phyloP scores from a whole-genome alignment of 805 yeast species.

The Ogataea salicorniae region DNA sequence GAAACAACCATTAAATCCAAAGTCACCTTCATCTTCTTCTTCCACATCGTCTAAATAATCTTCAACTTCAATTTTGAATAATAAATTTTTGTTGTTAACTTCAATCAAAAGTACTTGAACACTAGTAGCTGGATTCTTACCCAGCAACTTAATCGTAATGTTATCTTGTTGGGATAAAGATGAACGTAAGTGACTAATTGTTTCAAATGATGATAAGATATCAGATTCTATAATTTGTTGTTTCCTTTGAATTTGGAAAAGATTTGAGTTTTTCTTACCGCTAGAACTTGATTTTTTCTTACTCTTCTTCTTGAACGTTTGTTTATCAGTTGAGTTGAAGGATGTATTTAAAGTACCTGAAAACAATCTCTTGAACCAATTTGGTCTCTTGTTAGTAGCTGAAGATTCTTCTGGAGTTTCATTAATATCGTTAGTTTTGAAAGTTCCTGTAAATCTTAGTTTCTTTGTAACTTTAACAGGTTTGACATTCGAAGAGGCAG shows the following conservation, averaged over 20 bases:
- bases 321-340: neutral
- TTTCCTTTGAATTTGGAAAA: neutral
- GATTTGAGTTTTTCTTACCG: neutral
- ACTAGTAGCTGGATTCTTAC: neutral
- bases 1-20: slow-evolving; percentile 31
- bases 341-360: neutral
- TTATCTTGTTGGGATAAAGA: slow-evolving; percentile 2
- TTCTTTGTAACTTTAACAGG: neutral
- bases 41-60: slow-evolving; percentile 27
- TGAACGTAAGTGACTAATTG: slow-evolving; percentile 1
- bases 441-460: slow-evolving; percentile 1
- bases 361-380: slow-evolving; percentile 20
- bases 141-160: slow-evolving; percentile 1
- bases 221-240: slow-evolving; percentile 16
- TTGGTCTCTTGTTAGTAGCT: slow-evolving; percentile 9
- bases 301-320: neutral
- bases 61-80: slow-evolving; percentile 19
- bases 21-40: slow-evolving; percentile 27
- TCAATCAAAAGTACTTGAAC: slow-evolving; percentile 2
- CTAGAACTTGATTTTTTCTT: neutral
- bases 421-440: neutral
- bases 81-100: slow-evolving; percentile 6
- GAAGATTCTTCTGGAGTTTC: neutral
- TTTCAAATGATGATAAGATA: slow-evolving; percentile 7
- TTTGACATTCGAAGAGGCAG: neutral